phyloP scores from a whole-genome alignment of 75 land plant species.

The Adiantum capillusveneris region DNA sequence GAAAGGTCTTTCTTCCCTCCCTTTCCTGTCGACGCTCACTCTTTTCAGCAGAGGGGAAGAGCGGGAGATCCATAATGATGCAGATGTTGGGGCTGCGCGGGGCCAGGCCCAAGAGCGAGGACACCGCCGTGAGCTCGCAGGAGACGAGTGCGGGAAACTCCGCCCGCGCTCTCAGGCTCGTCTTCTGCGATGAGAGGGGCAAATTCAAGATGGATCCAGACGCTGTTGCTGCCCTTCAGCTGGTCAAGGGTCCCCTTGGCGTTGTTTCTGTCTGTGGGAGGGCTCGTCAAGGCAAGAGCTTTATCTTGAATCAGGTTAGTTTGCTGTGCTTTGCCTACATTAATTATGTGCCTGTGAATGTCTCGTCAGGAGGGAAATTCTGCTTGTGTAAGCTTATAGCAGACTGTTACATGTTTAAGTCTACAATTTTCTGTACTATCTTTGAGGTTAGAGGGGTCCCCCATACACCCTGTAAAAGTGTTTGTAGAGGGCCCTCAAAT shows the following conservation, averaged over 20 bases:
- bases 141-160: not conserved
- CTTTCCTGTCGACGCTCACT: no score
- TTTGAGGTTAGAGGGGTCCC: no score
- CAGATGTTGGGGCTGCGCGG: not conserved
- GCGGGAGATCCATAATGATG: not conserved
- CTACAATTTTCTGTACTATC: no score
- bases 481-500: no score
- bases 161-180: slow-evolving; percentile 25
- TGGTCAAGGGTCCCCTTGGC: slow-evolving; percentile 34
- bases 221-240: slow-evolving; percentile 30
- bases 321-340: no score
- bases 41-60: no score
- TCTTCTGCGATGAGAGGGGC: slow-evolving; percentile 29
- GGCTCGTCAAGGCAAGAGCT: slow-evolving; percentile 38
- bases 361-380: no score
- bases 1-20: no score
- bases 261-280: slow-evolving; percentile 35
- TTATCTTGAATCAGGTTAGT: slow-evolving; percentile 34
- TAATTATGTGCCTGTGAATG: no score
- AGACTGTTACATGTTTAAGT: no score
- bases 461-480: no score
- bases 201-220: slow-evolving; percentile 37
- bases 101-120: not conserved
- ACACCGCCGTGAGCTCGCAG: not conserved
- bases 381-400: no score